A percentile compares a stretch with the other conserved stretches of the same genome.
Conservation (phyloP, 768 basidiomycete species). For the Calocybe indica region DNA sequence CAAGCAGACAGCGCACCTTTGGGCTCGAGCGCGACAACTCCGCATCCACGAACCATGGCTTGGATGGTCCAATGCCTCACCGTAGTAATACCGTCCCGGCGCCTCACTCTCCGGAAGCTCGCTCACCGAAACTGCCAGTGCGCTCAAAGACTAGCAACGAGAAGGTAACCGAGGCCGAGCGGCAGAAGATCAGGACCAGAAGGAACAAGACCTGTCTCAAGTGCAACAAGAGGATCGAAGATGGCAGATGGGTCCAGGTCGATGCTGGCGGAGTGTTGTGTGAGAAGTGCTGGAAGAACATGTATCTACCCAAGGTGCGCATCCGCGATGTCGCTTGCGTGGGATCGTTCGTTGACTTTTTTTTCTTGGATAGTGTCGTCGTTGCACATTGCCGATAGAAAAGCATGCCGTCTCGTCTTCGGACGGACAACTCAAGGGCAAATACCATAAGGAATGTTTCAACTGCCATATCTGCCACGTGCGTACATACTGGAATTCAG, state of each 20-base stretch:
- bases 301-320: slow-evolving; percentile 88
- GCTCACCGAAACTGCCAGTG: slow-evolving; percentile 47
- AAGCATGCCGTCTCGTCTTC: slow-evolving; percentile 86
- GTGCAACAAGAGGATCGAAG: slow-evolving; percentile 66
- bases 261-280: slow-evolving; percentile 77
- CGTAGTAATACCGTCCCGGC: slow-evolving; percentile 51
- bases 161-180: slow-evolving; percentile 11
- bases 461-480: slow-evolving; percentile 82
- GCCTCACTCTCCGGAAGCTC: slow-evolving; percentile 35
- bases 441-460: slow-evolving; percentile 91
- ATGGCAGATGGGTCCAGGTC: slow-evolving; percentile 78
- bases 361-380: slow-evolving; percentile 57
- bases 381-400: slow-evolving; percentile 84
- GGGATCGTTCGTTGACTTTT: slow-evolving; percentile 2
- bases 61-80: slow-evolving; percentile 20
- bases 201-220: slow-evolving; percentile 52
- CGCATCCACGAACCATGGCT: slow-evolving; percentile 7
- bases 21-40: slow-evolving; percentile 9
- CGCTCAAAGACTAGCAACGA: slow-evolving; percentile 48
- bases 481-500: slow-evolving; percentile 16
- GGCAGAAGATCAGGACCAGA: slow-evolving; percentile 22
- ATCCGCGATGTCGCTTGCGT: slow-evolving; percentile 3
- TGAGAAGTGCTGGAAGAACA: slow-evolving; percentile 91
- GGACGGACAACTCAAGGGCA: slow-evolving; percentile 93
- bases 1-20: slow-evolving; percentile 18